Conservation (phyloP, 352 stramenopile genomes). For the Phytophthora kernoviae region DNA sequence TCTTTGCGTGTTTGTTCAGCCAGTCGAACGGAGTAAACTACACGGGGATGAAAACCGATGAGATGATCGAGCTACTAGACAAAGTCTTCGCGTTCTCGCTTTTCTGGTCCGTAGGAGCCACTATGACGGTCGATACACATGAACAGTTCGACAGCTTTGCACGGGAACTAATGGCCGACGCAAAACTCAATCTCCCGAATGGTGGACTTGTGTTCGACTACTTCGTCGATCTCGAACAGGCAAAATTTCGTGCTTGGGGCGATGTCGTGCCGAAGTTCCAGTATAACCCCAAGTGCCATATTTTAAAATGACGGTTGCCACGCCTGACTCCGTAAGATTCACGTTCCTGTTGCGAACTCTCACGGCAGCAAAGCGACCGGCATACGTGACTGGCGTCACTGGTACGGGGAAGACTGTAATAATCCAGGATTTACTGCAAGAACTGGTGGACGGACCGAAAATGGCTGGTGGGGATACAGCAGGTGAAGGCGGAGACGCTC, state of each 20-base stretch:
- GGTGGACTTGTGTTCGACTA: constrained; percentile 85
- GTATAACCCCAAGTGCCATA: constrained; percentile 66
- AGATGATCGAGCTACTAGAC: constrained; percentile 60
- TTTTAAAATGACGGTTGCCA: constrained; percentile 86
- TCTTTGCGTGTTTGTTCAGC: constrained; percentile 87
- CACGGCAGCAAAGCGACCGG: constrained; percentile 68
- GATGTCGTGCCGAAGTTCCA: constrained; percentile 75
- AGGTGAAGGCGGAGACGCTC: constrained; percentile 25
- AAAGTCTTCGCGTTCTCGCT: constrained; percentile 91
- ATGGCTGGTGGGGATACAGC: constrained; percentile 14
- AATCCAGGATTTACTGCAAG: constrained; percentile 76
- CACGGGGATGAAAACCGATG: constrained; percentile 33
- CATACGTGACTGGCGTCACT: constrained; percentile 90
- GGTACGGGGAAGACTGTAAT: constrained; percentile 92
- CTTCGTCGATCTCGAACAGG: constrained; percentile 72
- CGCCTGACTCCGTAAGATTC: constrained; percentile 73
- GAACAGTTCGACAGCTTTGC: constrained; percentile 84
- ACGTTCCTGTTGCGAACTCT: constrained; percentile 63
- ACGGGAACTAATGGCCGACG: constrained; percentile 56
- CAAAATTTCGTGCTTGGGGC: constrained; percentile 54
- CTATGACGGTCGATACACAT: constrained; percentile 77
- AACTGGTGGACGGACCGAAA: constrained; percentile 39
- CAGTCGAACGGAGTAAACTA: constrained; percentile 34
- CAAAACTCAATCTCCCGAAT: constrained; percentile 62
- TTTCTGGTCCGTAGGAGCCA: constrained; percentile 91